Conservation (phyloP, 306 rosid species). For the Sicyos edulis region DNA sequence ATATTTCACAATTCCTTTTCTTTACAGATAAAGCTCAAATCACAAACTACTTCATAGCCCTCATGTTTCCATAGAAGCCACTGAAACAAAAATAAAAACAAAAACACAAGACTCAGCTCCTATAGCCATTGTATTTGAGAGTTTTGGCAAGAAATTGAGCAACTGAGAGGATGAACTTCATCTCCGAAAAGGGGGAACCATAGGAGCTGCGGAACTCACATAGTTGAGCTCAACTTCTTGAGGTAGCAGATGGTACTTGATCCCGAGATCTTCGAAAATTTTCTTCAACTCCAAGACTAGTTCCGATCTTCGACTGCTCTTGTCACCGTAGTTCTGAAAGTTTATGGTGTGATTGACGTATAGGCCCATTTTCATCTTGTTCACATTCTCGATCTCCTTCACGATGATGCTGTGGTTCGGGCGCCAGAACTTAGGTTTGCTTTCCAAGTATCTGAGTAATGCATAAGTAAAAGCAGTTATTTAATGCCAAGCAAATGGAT, state of each 20-base stretch:
- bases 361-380: slow-evolving; percentile 58
- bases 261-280: slow-evolving; percentile 57
- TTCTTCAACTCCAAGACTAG: slow-evolving; percentile 72
- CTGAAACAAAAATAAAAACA: not conserved
- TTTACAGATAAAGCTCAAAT: not conserved
- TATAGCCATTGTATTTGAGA: not conserved
- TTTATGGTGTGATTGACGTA: slow-evolving; percentile 66
- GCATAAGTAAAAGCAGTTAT: not conserved
- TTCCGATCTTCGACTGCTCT: slow-evolving; percentile 57
- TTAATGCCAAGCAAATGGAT: not conserved
- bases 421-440: slow-evolving; percentile 73
- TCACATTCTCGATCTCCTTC: slow-evolving; percentile 58
- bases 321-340: slow-evolving; percentile 65
- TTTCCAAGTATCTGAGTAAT: slow-evolving; percentile 59
- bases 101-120: too few relatives aligned
- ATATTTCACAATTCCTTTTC: not conserved
- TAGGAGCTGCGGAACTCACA: slow-evolving; percentile 30
- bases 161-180: slow-evolving; percentile 1
- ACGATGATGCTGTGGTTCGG: slow-evolving; percentile 47
- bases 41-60: not conserved
- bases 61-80: not conserved
- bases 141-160: not conserved
- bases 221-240: slow-evolving; percentile 54
- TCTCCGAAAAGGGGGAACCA: slow-evolving; percentile 24
- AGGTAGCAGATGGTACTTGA: slow-evolving; percentile 61